Percentiles rank a stretch among this genome's conserved stretches.
These are phyloP conservation scores for Skeletonema potamos DNA, from an alignment of 108 stramenopile species.

Conservation along the genomic window DNA sequence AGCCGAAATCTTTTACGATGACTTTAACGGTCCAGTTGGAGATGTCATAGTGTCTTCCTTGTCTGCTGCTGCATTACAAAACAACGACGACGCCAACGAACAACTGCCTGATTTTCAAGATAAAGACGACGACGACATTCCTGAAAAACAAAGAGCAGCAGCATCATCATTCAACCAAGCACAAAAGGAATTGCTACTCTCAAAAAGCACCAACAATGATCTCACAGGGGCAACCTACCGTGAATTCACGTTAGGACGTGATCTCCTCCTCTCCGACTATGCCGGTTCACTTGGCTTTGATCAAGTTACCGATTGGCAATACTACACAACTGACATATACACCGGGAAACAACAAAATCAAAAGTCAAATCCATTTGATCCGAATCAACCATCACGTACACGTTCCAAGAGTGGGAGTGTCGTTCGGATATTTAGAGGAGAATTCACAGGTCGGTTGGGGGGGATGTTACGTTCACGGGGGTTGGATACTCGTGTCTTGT, in stretches of 20 bases:
- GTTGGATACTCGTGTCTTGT: slow-evolving; percentile 62
- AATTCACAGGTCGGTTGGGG: slow-evolving; percentile 57
- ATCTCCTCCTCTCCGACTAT: slow-evolving; percentile 65
- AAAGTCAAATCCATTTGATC: slow-evolving; percentile 69
- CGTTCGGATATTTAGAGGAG: slow-evolving; percentile 76
- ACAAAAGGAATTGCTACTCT: not conserved
- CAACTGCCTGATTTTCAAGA: slow-evolving; percentile 26
- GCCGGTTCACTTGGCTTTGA: slow-evolving; percentile 72
- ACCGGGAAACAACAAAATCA: slow-evolving; percentile 41
- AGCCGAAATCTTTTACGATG: slow-evolving; percentile 10
- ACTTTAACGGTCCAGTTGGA: slow-evolving; percentile 4
- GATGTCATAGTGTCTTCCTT: not conserved
- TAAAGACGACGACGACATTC: too few relatives aligned
- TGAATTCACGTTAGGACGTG: slow-evolving; percentile 68
- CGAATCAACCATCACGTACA: slow-evolving; percentile 65
- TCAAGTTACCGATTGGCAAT: slow-evolving; percentile 76
- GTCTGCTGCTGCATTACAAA: not conserved
- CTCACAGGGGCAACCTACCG: slow-evolving; percentile 52
- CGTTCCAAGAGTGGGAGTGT: slow-evolving; percentile 68
- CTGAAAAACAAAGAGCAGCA: too few relatives aligned
- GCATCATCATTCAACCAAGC: not conserved
- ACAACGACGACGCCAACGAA: not conserved
- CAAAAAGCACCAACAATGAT: slow-evolving; percentile 25
- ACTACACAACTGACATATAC: slow-evolving; percentile 52
- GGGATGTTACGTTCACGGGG: slow-evolving; percentile 54